Percentiles rank a stretch among this genome's conserved stretches.
These are phyloP conservation scores for Dichotomocladium elegans DNA, from an alignment of 371 early-diverging fungal species.

Conservation along the genomic window DNA sequence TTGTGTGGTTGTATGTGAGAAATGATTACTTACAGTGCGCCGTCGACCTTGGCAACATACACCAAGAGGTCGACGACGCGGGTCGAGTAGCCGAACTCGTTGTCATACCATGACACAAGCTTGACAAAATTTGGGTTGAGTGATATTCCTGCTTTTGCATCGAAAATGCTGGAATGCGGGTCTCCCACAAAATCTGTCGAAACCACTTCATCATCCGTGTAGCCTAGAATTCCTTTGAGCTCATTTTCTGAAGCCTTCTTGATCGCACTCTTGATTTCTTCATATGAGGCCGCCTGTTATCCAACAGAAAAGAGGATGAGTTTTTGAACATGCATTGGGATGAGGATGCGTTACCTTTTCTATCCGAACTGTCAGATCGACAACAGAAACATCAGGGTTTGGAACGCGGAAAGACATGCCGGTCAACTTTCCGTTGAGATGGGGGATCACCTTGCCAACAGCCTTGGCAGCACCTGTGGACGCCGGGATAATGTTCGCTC, in stretches of 20 bases:
- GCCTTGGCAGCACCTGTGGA: slow-evolving; percentile 99
- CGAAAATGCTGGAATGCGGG: slow-evolving; percentile 90
- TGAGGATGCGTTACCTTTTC: slow-evolving; percentile 51
- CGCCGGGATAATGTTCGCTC: slow-evolving; percentile 98
- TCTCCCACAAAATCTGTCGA: slow-evolving; percentile 95
- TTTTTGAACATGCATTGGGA: neutral
- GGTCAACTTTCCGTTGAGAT: slow-evolving; percentile 94
- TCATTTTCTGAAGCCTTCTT: slow-evolving; percentile 78
- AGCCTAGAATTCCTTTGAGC: slow-evolving; percentile 93
- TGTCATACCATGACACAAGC: slow-evolving; percentile 96
- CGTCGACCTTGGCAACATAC: slow-evolving; percentile 14
- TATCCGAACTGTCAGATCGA: slow-evolving; percentile 95
- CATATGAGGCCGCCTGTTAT: slow-evolving; percentile 74
- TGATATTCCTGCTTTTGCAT: slow-evolving; percentile 96
- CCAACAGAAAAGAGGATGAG: neutral
- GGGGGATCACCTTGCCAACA: slow-evolving; percentile 98
- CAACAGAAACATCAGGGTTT: slow-evolving; percentile 97
- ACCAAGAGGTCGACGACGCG: slow-evolving; percentile 19
- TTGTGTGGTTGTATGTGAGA: too few relatives aligned
- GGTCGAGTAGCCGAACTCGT: slow-evolving; percentile 90
- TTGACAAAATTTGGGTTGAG: slow-evolving; percentile 97
- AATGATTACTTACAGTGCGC: slow-evolving; percentile 10
- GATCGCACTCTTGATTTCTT: slow-evolving; percentile 84
- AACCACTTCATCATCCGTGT: slow-evolving; percentile 97
- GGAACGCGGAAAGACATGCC: slow-evolving; percentile 99